Base-by-base conservation (phyloP, 345 rosid genomes). In the Ceriops zippeliana region DNA sequence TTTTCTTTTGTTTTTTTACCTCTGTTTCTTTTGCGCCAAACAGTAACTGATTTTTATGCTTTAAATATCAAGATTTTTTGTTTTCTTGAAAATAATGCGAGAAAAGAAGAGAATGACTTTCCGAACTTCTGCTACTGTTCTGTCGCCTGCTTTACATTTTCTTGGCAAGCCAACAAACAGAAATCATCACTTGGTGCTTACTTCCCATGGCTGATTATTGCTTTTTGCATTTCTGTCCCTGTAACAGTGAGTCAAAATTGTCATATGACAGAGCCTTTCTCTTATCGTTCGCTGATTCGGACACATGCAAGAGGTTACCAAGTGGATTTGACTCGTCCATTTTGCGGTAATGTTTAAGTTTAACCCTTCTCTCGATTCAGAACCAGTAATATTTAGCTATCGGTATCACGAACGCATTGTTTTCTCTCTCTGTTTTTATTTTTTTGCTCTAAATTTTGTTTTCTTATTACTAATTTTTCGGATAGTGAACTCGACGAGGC, bases 401-500 rank as follows among this genome's bases (percentile, higher is more conserved):
- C 49, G 19, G 42, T 24, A 37, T 63, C 4, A 13, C 47, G 17
- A 15, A 24, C 7, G 28, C 20, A 21, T 34, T 47, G 20, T 38
- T 32, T n/a, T 58, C 3, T 28, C 5, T 35, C 5, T 17, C 3
- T 47, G 15, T 30, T 26, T n/a, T 58, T 16, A 27, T 9, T 11
- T 7, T 31, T 64, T 28, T n/a, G 30, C 56, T 32, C 63, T 26
- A 16, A 65, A 51, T 53, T 52, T 20, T 16, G 0, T 26, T 19
- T 35, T 4, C 1, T 49, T 60, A 52, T 49, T 16, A n/a, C 0
- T 19, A 20, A 10, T 26, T 35, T 8, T 54, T 75, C 56, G 8
- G 20, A 37, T 73, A 75, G 82, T 49, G 84, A 72, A 63, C 42
- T 75, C 67, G 31, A 58, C 22, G 69, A 63, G 59, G 59, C 61